These are phyloP conservation scores for Mortierella sp. DNA, from an alignment of 371 early-diverging fungal species.

Conservation along the genomic window DNA sequence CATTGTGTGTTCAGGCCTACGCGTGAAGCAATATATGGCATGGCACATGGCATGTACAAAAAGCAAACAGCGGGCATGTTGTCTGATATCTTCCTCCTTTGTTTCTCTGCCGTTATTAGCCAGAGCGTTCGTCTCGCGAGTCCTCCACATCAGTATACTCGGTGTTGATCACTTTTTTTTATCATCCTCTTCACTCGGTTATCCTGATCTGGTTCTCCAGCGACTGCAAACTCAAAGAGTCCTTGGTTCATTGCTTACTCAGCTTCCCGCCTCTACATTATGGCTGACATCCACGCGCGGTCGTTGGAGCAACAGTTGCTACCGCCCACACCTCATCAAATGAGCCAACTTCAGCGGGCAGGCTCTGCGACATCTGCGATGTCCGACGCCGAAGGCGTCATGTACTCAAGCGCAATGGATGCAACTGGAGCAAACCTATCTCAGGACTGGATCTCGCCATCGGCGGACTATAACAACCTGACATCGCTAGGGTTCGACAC, in stretches of 20 bases:
- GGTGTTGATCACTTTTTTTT: not conserved
- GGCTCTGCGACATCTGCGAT: conserved; percentile 11
- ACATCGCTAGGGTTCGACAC: conserved; percentile 47
- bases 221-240: no score
- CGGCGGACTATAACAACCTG: conserved; percentile 36
- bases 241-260: no score
- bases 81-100: not conserved
- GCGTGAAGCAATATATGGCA: not conserved
- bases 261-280: no score
- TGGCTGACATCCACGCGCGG: conserved; percentile 38
- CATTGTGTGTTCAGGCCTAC: no score
- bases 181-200: not conserved
- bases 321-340: conserved; percentile 17
- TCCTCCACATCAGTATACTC: not conserved
- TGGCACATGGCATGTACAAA: not conserved
- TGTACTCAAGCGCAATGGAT: conserved; percentile 24
- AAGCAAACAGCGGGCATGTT: not conserved
- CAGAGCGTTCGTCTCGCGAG: conserved; percentile 3
- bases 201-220: not conserved
- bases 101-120: not conserved
- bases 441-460: conserved; percentile 43
- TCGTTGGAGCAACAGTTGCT: conserved; percentile 29
- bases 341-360: conserved; percentile 29
- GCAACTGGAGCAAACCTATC: conserved; percentile 7
- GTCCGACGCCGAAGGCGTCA: conserved; percentile 22